phyloP scores from a whole-genome alignment of 2,329 filamentous ascomycete species.

The Metarhizium brunneum region DNA sequence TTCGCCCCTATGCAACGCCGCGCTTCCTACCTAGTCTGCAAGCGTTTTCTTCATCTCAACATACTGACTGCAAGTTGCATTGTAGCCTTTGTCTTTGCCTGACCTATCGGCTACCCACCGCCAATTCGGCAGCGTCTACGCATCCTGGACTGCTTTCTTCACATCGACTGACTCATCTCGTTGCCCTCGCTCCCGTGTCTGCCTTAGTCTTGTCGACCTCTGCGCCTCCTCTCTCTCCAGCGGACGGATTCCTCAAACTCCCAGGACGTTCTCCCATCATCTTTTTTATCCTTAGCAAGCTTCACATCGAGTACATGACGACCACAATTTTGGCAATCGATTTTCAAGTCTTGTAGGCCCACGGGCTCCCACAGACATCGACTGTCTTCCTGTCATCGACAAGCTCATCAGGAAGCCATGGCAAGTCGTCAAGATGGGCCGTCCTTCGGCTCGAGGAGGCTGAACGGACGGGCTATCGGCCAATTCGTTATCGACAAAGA shows the following conservation, averaged over 20 bases:
- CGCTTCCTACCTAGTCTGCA: too few relatives aligned
- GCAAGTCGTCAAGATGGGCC: slow-evolving; percentile 27
- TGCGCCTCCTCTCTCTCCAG: slow-evolving; percentile 1
- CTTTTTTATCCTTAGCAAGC: slow-evolving; percentile 7
- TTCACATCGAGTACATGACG: slow-evolving; percentile 29
- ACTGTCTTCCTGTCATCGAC: slow-evolving; percentile 23
- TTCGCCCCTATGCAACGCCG: not conserved
- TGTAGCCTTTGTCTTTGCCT: slow-evolving; percentile 14
- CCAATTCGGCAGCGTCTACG: slow-evolving; percentile 11
- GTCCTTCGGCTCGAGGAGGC: slow-evolving; percentile 26
- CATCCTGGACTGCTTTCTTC: slow-evolving; percentile 1
- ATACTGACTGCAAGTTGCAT: slow-evolving; percentile 13
- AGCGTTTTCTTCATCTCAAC: not conserved
- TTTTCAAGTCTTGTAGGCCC: slow-evolving; percentile 27
- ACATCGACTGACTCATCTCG: slow-evolving; percentile 13
- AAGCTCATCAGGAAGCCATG: slow-evolving; percentile 28
- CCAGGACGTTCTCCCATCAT: slow-evolving; percentile 2
- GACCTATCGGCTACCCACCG: slow-evolving; percentile 24
- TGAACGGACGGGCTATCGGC: slow-evolving; percentile 42
- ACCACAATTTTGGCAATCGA: slow-evolving; percentile 22
- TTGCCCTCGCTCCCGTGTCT: slow-evolving; percentile 11
- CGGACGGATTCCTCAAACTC: not conserved
- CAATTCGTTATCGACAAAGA: slow-evolving; percentile 77
- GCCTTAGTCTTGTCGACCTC: slow-evolving; percentile 6
- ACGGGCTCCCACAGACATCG: slow-evolving; percentile 22